Evolutionary conservation across 352 stramenopile species (phyloP).

Genomic region (Phytophthora pisi): DNA sequence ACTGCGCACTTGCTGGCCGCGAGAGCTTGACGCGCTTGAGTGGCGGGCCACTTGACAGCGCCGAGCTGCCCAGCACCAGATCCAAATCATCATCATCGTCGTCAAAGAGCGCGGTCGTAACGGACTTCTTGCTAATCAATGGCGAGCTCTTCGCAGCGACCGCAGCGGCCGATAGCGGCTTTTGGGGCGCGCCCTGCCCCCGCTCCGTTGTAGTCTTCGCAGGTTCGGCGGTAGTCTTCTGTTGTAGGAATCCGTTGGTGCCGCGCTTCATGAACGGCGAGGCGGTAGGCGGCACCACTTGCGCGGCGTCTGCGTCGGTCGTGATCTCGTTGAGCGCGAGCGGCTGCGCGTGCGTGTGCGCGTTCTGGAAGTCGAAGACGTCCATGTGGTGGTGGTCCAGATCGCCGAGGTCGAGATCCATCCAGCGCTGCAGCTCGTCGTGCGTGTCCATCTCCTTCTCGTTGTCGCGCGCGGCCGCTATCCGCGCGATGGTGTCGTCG

Average conservation of each 20-base stretch:
- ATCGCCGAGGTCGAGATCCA: constrained; percentile 60
- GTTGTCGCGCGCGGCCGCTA: constrained; percentile 22
- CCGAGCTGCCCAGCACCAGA: constrained; percentile 18
- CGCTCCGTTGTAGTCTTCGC: constrained; percentile 14
- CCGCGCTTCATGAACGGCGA: constrained; percentile 40
- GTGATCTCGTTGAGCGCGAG: constrained; percentile 29
- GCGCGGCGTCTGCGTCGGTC: constrained; percentile 3
- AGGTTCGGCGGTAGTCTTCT: constrained; percentile 22
- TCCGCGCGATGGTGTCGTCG: constrained; percentile 26
- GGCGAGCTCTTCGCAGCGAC: constrained; percentile 25
- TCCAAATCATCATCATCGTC: constrained; percentile 53
- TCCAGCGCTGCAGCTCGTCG: constrained; percentile 67
- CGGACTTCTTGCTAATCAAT: constrained; percentile 51
- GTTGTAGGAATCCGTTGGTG: constrained; percentile 30
- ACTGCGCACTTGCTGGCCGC: constrained; percentile 9
- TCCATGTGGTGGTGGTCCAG: constrained; percentile 65
- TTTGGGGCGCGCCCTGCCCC: constrained; percentile 24
- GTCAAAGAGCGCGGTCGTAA: constrained; percentile 56
- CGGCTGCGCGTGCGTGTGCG: constrained; percentile 30
- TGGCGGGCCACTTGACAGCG: constrained; percentile 25
- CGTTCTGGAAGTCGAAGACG: constrained; percentile 54
- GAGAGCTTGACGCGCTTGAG: constrained; percentile 42
- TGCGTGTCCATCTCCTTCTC: constrained; percentile 51
- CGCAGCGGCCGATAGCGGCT: constrained; percentile 9
- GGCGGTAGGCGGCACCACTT: constrained; percentile 24